Evolutionary conservation across 495 filamentous ascomycete species (phyloP), one percentile per base, ranked within the genome.

Genomic region (Talaromyces wortmannii): DNA sequence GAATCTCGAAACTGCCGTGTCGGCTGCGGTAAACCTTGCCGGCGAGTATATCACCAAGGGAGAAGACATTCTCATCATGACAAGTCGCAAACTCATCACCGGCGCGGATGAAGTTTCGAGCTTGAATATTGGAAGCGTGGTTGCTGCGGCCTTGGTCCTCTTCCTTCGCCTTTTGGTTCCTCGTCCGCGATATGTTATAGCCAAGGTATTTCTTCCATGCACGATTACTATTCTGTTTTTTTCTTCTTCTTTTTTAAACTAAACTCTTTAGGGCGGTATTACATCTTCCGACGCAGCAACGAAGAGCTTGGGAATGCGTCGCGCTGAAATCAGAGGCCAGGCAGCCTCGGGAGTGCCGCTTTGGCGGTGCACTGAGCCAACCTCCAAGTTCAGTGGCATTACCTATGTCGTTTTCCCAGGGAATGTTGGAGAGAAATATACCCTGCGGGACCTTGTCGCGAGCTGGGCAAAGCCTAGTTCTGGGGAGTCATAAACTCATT

Each of bases 321-420:
- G 77, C 5, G 79, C 79, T 36, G 66, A 68, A 56, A 70, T 83
- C 44, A 61, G 79, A 4, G 79, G 79, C 0, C 78, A 83, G 55
- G 78, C 78, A 0, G 74, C 76, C 7, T 70, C 79, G 1, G 79
- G 78, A 16, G 77, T 83, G 18, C 79, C 79, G 2, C 60, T 83
- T 3, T 83, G 78, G 79, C 66, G 73, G 40, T 82, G 78, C 43
- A 70, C 79, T 56, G 78, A 81, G 63, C 55, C 59, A 43, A 74
- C 69, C 0, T 75, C 71, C 43, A 66, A 72, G 50, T 71, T 75
- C 62, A 65, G 65, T 0, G 73, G 72, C 23, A 67, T 80, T 17
- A 76, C 77, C 12, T 80, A 71, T 62, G 75, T 80, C 11, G 78
- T 81, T 0, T 82, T 82, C 51, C 79, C 79, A n/a, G 79, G 78